Base-by-base conservation (phyloP, 2,329 filamentous ascomycete species). In the Tolypocladium ophioglossoides region DNA sequence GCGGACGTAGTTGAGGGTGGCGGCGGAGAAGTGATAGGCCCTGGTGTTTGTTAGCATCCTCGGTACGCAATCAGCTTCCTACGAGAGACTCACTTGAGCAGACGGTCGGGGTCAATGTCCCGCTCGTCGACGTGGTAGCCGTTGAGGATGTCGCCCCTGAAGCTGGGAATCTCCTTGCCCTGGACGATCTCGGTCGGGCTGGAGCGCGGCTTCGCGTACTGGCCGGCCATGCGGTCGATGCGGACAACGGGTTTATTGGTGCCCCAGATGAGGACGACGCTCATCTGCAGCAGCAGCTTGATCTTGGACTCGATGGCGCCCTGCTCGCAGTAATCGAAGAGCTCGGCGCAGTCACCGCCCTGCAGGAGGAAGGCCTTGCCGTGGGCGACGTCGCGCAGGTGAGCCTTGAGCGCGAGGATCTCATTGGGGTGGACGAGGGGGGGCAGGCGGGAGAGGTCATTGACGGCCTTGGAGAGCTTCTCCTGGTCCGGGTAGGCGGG, bases 241-340 rank as follows among this genome's bases (percentile, higher is more conserved):
- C 94, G 84, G 50, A 99, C 90, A 4, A 99, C 91, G 7, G 89
- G 88, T 72, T 84, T 84, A 72, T 80, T 78, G 56, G 78, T 79
- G 61, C 89, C 94, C 86, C 91, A 96, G 68, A 97, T 91, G 56
- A 99, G 78, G 1, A 99, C 89, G 62, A 99, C 75, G 60, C 89
- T 95, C 92, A 99, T 97, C 74, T 99, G 94, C 56, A 99, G 76
- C 34, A 99, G 80, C 30, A 99, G 82, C 74, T 97, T 97, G 71
- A 97, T 90, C 77, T 97, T 99, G 58, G 89, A 87, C 72, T 97
- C 91, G 62, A 99, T 96, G 60, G 88, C 87, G 16, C 82, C 80
- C 68, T 91, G 86, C 63, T 88, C 85, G 72, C 94, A 99, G 76
- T 99, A 99, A 70, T 94, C 90, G 66, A 99, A 99, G 11, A 97